A percentile compares a stretch with the other conserved stretches of the same genome.
Conservation (phyloP, 108 stramenopile species). For the Schizochytrium sp. region DNA sequence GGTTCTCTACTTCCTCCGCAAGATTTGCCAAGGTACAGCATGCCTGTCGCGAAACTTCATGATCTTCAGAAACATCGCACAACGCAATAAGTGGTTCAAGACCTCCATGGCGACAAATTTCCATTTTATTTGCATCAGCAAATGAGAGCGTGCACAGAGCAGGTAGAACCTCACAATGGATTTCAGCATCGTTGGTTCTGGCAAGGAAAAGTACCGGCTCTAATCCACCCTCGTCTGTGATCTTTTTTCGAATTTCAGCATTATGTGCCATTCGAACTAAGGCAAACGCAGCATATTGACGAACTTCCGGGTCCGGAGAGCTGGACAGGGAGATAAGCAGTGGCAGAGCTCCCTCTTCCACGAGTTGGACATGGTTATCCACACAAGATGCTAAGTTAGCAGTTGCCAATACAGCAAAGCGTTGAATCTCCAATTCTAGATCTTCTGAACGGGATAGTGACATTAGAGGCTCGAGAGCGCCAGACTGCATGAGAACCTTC, state of each 20-base stretch:
- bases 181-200: slow-evolving; percentile 80
- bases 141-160: slow-evolving; percentile 84
- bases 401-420: slow-evolving; percentile 81
- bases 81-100: slow-evolving; percentile 79
- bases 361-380: slow-evolving; percentile 81
- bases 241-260: slow-evolving; percentile 79
- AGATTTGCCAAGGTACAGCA: slow-evolving; percentile 87
- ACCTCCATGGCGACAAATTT: slow-evolving; percentile 82
- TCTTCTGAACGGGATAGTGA: slow-evolving; percentile 82
- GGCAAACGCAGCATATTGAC: slow-evolving; percentile 86
- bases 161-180: slow-evolving; percentile 83
- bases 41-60: slow-evolving; percentile 76
- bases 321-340: slow-evolving; percentile 83
- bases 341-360: slow-evolving; percentile 82
- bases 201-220: slow-evolving; percentile 86
- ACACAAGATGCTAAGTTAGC: slow-evolving; percentile 82
- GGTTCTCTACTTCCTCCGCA: slow-evolving; percentile 81
- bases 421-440: slow-evolving; percentile 82
- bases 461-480: slow-evolving; percentile 84
- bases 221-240: slow-evolving; percentile 84
- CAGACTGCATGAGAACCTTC: slow-evolving; percentile 77
- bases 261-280: slow-evolving; percentile 83
- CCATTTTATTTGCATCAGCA: slow-evolving; percentile 81
- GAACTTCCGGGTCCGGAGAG: slow-evolving; percentile 80
- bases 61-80: slow-evolving; percentile 64